Base-by-base conservation (phyloP, 2,329 filamentous ascomycete genomes). In the Dactylellina drechsleri region DNA sequence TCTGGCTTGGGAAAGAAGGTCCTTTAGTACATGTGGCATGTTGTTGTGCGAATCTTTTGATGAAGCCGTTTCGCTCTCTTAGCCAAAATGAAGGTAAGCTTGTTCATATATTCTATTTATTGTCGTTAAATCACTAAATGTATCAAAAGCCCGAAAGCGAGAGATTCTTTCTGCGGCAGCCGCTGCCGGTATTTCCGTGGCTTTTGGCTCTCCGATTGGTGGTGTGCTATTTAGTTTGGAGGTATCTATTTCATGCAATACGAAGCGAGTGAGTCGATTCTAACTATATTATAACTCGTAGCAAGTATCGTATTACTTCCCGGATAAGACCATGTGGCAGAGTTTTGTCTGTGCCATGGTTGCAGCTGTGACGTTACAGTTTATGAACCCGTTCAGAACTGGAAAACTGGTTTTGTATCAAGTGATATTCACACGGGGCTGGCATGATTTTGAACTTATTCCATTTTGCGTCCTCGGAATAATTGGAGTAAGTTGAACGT, bases 311-410 rank as follows among this genome's bases (percentile, higher is more conserved):
- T 98, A 97, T 82, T 98, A 97, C 82, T 98, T 98, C 79, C 94
- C 95, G 0, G 94, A 98, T 83, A 98, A 98, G 83, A 98, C 95
- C 8, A 98, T 99, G 95, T 99, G 95, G 95, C 95, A 97, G 82
- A 97, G 93, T 80, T 99, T 99, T 80, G 95, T 99, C 47, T 98
- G 95, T 80, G 95, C 95, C 81, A 98, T 98, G 93, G 92, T 96
- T n/a, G 95, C 93, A 15, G 94, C 95, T 16, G 92, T 98, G 43
- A 92, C 93, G 13, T 85, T 99, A 3, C 94, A 98, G 82, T 78
- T 78, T 53, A 77, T 97, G 76, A 95, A 99, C 81, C 95, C 95
- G 3, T 97, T 98, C 81, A 88, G 95, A 62, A 96, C 93, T 0
- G 95, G 94, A 64, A 96, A 99, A 82, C 90, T 98, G 62, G 95